phyloP scores from a whole-genome alignment of 2,329 filamentous ascomycete genomes.

The Pyricularia sp. region DNA sequence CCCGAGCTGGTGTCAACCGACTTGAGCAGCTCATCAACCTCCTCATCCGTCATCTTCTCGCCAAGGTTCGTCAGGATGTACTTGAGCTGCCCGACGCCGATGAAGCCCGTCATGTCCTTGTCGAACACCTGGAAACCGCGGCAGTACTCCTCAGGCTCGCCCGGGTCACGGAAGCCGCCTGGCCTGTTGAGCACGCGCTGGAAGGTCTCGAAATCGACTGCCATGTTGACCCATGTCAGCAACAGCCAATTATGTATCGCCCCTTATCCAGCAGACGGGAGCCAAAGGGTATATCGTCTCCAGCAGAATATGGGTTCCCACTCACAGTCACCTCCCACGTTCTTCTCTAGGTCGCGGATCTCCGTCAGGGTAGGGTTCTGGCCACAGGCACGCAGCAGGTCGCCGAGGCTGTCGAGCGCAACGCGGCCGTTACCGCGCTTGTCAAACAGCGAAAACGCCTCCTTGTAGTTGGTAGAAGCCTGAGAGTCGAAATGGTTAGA shows the following conservation, averaged over 20 bases:
- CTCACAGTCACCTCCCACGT: slow-evolving; percentile 82
- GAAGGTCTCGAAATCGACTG: slow-evolving; percentile 98
- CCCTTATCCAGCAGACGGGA: neutral
- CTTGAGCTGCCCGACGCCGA: slow-evolving; percentile 92
- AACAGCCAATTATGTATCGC: neutral
- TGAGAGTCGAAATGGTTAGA: slow-evolving; percentile 43
- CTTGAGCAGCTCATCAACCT: slow-evolving; percentile 98
- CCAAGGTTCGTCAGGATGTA: slow-evolving; percentile 97
- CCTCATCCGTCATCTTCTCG: slow-evolving; percentile 98
- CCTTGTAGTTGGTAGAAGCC: slow-evolving; percentile 97
- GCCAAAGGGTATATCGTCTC: neutral
- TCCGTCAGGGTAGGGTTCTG: slow-evolving; percentile 95
- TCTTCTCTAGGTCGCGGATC: slow-evolving; percentile 85
- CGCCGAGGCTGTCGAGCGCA: slow-evolving; percentile 71
- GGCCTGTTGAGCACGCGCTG: slow-evolving; percentile 93
- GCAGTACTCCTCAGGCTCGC: slow-evolving; percentile 96
- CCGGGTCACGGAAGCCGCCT: slow-evolving; percentile 93
- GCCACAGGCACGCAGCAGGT: slow-evolving; percentile 88
- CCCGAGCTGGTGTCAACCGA: slow-evolving; percentile 91
- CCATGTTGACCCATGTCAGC: neutral
- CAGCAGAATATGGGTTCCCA: slow-evolving; percentile 15
- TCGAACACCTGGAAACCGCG: slow-evolving; percentile 98
- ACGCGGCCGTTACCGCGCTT: slow-evolving; percentile 96
- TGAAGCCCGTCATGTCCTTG: slow-evolving; percentile 97
- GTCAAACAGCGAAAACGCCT: slow-evolving; percentile 99